Evolutionary conservation across 2,329 filamentous ascomycete genomes (phyloP), one percentile per base, ranked within the genome.

Genomic region (Fusarium chaquense): DNA sequence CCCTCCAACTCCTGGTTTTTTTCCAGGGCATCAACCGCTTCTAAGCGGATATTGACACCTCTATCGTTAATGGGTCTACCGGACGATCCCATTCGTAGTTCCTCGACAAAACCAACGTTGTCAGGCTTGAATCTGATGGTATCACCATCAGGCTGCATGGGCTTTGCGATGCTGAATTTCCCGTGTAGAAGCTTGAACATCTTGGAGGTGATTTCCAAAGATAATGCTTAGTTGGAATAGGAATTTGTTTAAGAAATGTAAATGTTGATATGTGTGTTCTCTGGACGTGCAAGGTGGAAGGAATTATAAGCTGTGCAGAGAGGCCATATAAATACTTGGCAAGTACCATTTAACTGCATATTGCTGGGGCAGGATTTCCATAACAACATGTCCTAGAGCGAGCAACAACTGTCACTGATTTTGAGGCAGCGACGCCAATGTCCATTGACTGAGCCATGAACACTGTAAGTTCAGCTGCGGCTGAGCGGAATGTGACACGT

Each of bases 121-220:
- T 47, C 44, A 47, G 44, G 44, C 28, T 47, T 47, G 28, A 47
- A 47, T 15, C 44, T 47, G 28, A 47, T 20, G 18, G 44, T 47
- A 20, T 33, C 44, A 10, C 44, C 28, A 32, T 47, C 44, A 11
- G 44, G 44, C 24, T 47, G 28, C 44, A 30, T 28, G 24, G 6
- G 1, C 7, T 47, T 47, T 32, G 10, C 13, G 16, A 47, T n/a
- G 15, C 16, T 15, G 13, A 47, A 33, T 28, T 47, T 47, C n/a
- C 44, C 44, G n/a, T 47, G 44, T 18, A 47, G 28, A 47, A 47
- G 44, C 44, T 47, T 47, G 13, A 47, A 32, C 28, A 47, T 47
- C n/a, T 47, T 47, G 12, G 44, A 32, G 13, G 6, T 47, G 16
- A 8, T 20, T 32, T 28, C 28, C 8, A n/a, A 30, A 47, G 16